Base-by-base conservation (phyloP, 1,284 basidiomycete species). In the Melampsora americana region DNA sequence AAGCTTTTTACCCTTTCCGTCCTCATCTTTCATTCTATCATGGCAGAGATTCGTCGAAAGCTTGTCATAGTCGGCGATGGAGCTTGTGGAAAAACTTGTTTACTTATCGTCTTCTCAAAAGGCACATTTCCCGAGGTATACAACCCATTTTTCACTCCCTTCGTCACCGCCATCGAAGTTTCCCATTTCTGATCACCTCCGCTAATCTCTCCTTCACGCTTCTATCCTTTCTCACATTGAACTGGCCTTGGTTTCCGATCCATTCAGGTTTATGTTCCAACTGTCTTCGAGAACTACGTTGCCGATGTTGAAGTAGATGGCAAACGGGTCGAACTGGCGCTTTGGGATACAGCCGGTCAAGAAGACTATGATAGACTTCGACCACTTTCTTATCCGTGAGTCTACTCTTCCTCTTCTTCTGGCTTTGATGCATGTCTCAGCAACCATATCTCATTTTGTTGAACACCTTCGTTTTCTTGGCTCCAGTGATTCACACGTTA, bases 271-370 rank as follows among this genome's bases (percentile, higher is more conserved):
- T 94, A 94, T 83, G 90, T 94, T 78, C 92, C 93, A 62, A 95
- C 93, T 77, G 92, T 95, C 66, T 95, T 95, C 80, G 93, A 95
- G 85, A 86, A 85, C 82, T 86, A 82, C 59, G 92, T 92, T 69
- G 90, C 90, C 79, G 91, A 93, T 83, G 91, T 93, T 77, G 91
- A 93, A 83, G 92, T 93, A 75, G 92, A 93, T 81, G 90, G 90
- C 79, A 93, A 92, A 85, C 90, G 92, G 83, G 91, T 95, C 80
- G 93, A 95, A 84, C 86, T 95, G 79, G 92, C 93, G 39, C 86
- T 95, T 79, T 95, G 93, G 93, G 93, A 95, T 90, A 95, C 93
- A 77, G 92, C 93, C 32, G 93, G 93, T 75, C 92, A 95, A 84
- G 93, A 95, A 81, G 86, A 87, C 80, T 86, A 87, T 81, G 86